Evolutionary conservation across 495 filamentous ascomycete genomes (phyloP), one percentile per base, ranked within the genome.

Genomic region (Cercophora sp.): DNA sequence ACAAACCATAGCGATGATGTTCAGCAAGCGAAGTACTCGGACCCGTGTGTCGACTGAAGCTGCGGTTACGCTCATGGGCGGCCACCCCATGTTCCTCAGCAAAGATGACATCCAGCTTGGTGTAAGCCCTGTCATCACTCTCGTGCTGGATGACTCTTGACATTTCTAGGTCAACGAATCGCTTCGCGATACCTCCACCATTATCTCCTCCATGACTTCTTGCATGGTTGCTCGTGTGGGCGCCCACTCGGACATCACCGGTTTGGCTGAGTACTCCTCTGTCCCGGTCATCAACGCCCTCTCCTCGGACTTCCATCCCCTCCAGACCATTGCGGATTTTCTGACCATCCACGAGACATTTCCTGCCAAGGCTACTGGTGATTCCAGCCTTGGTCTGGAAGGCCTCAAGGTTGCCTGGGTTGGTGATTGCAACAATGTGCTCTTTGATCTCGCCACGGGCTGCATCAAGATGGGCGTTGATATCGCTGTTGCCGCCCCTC

Each of bases 261-360:
- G 81, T 29, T 73, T 96, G 31, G 89, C 93, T 2, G 81, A 88
- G 64, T 71, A 89, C 65, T 92, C 88, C 5, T 73, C 79, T 5
- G 92, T 96, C 1, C 93, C 93, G 1, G 88, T 98, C 39, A 93
- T 98, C 72, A 98, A 96, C 69, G 93, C 91, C 4, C 78, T 98
- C 39, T 91, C 86, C 26, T 85, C 92, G 64, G 81, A 84, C 36
- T 94, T 83, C 70, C 93, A 98, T 62, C 93, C 93, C 6, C 78
- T 98, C 35, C 93, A 98, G 70, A 90, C 84, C 24, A 82, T 95
- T 56, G 89, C 94, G 54, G 93, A 98, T 67, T 92, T 90, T 66
- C 77, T 96, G 46, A 96, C 94, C 20, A 85, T 98, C 55, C 77
- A 86, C 60, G 93, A 96, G 65, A 73, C 79, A 5, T 86, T 89